These are phyloP conservation scores for Panaeolus papilionaceus DNA, from an alignment of 768 basidiomycete species.

Conservation along the genomic window DNA sequence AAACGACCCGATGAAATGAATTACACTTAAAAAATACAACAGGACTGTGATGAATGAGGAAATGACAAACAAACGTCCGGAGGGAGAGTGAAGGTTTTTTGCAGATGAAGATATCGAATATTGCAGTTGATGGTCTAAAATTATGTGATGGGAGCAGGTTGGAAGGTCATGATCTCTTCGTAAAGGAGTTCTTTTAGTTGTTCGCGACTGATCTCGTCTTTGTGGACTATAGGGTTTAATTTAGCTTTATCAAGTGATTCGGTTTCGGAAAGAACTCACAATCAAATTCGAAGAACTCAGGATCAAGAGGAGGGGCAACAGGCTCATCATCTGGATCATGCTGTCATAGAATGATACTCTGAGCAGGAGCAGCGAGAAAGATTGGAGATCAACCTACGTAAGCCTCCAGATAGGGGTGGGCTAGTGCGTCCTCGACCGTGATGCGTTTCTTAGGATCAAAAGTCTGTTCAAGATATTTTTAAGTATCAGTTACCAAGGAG, in stretches of 20 bases:
- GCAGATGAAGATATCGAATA: slow-evolving; percentile 14
- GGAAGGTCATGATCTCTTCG: slow-evolving; percentile 94
- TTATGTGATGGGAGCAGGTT: slow-evolving; percentile 58
- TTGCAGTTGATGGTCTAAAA: slow-evolving; percentile 12
- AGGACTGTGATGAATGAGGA: slow-evolving; percentile 12
- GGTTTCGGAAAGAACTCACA: slow-evolving; percentile 50
- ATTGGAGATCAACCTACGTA: slow-evolving; percentile 60
- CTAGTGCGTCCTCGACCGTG: slow-evolving; percentile 91
- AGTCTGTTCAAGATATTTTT: slow-evolving; percentile 53
- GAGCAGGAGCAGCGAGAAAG: slow-evolving; percentile 8
- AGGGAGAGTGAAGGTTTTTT: slow-evolving; percentile 5
- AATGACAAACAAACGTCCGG: slow-evolving; percentile 1
- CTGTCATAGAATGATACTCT: slow-evolving; percentile 40
- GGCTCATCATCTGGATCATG: slow-evolving; percentile 99
- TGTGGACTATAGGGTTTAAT: slow-evolving; percentile 66
- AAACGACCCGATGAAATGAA: not conserved
- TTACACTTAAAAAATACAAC: slow-evolving; percentile 14
- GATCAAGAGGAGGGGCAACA: slow-evolving; percentile 91
- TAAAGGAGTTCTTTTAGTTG: slow-evolving; percentile 94
- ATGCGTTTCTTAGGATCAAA: slow-evolving; percentile 98
- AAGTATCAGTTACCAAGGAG: slow-evolving; percentile 12
- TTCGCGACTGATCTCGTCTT: slow-evolving; percentile 95
- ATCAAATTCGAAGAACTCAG: slow-evolving; percentile 98
- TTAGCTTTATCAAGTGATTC: not conserved
- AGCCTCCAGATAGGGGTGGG: slow-evolving; percentile 95